Percentiles rank a stretch among this genome's conserved stretches.
Conservation (phyloP, 2,329 filamentous ascomycete species). For the Hypoxylon sp. region DNA sequence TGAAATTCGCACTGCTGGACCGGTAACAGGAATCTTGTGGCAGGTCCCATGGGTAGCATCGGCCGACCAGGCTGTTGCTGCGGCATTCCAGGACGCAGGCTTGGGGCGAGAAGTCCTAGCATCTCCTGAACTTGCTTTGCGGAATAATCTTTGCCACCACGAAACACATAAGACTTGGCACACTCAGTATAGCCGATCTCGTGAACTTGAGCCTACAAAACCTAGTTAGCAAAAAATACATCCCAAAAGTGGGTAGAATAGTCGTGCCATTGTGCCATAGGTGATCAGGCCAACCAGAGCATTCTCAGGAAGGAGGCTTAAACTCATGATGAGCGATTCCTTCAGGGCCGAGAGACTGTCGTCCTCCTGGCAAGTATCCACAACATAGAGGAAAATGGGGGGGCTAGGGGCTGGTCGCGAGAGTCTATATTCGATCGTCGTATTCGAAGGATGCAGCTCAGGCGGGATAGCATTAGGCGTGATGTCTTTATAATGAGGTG, state of each 20-base stretch:
- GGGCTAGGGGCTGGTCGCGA: slow-evolving; percentile 86
- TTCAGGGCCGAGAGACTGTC: slow-evolving; percentile 86
- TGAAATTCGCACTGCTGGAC: slow-evolving; percentile 98
- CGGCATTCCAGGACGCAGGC: slow-evolving; percentile 80
- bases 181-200: slow-evolving; percentile 98
- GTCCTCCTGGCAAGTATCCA: slow-evolving; percentile 90
- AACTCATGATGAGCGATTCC: slow-evolving; percentile 88
- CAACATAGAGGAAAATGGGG: slow-evolving; percentile 88
- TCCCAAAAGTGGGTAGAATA: background rate
- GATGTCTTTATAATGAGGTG: slow-evolving; percentile 91
- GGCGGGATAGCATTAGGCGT: slow-evolving; percentile 85
- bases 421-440: slow-evolving; percentile 90
- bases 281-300: slow-evolving; percentile 87
- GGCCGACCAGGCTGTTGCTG: slow-evolving; percentile 82
- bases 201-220: slow-evolving; percentile 85
- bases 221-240: slow-evolving; percentile 45
- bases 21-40: slow-evolving; percentile 90
- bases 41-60: slow-evolving; percentile 81
- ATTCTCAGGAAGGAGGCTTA: slow-evolving; percentile 85
- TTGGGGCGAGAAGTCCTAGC: slow-evolving; percentile 84
- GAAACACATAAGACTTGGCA: slow-evolving; percentile 98
- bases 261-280: slow-evolving; percentile 88
- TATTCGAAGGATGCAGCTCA: slow-evolving; percentile 85
- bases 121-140: slow-evolving; percentile 99
- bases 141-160: slow-evolving; percentile 97